These are phyloP conservation scores for Musa acuminata DNA, from an alignment of 176 grass and related monocot genomes.

Conservation along the genomic window DNA sequence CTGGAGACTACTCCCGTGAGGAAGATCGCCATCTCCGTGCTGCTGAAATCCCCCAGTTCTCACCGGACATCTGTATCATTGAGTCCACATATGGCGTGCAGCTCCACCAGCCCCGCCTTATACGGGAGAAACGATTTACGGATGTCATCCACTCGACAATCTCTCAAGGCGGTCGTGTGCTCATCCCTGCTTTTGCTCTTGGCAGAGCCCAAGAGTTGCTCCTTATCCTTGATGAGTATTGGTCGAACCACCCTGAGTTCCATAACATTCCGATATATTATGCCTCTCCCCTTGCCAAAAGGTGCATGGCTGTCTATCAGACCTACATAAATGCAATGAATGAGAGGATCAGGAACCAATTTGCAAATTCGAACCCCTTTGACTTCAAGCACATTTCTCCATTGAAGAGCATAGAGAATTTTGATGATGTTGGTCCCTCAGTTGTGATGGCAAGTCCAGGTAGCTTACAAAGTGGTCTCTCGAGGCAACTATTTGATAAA, in stretches of 20 bases:
- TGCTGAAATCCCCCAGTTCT: constrained; percentile 78
- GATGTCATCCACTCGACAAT: constrained; percentile 77
- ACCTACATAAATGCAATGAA: constrained; percentile 99
- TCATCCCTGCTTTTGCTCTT: constrained; percentile 91
- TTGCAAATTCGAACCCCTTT: constrained; percentile 84
- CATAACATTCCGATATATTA: constrained; percentile 96
- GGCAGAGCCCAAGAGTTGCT: constrained; percentile 85
- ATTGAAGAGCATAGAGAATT: constrained; percentile 92
- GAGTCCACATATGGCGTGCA: constrained; percentile 89
- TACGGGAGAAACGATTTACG: constrained; percentile 86
- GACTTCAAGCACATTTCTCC: constrained; percentile 82
- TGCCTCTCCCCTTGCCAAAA: constrained; percentile 87
- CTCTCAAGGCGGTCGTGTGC: constrained; percentile 65
- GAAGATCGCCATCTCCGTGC: constrained; percentile 83
- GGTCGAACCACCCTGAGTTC: constrained; percentile 84
- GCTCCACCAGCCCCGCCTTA: constrained; percentile 60
- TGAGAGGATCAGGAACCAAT: constrained; percentile 86
- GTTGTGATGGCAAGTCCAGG: constrained; percentile 89
- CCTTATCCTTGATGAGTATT: constrained; percentile 93
- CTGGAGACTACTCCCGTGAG: constrained; percentile 86
- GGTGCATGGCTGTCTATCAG: constrained; percentile 93
- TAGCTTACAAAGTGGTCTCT: constrained; percentile 82
- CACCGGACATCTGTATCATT: constrained; percentile 86
- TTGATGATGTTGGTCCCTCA: constrained; percentile 79
- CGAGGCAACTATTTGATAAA: constrained; percentile 86